Evolutionary conservation across 306 rosid species (phyloP).

Genomic region (Hippophae rhamnoides): DNA sequence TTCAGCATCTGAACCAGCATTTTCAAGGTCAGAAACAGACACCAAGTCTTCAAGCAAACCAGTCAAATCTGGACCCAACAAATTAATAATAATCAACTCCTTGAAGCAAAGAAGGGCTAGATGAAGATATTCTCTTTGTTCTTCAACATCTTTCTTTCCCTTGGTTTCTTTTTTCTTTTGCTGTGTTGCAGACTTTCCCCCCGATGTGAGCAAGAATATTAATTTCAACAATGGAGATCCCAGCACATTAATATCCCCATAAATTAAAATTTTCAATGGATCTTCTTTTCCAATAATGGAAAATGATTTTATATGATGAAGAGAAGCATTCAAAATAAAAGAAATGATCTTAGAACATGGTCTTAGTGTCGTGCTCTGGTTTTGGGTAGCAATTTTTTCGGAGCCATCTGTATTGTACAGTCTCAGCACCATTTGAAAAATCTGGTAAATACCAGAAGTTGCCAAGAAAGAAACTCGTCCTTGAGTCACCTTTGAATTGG

Average conservation of each 20-base stretch:
- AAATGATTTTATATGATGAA: slow-evolving; percentile 22
- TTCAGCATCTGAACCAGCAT: slow-evolving; percentile 8
- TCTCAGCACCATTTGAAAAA: slow-evolving; percentile 21
- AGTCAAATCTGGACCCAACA: slow-evolving; percentile 10
- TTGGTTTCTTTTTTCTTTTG: slow-evolving; percentile 30
- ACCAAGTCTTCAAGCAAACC: slow-evolving; percentile 31
- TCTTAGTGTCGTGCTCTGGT: slow-evolving; percentile 18
- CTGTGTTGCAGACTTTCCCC: slow-evolving; percentile 7
- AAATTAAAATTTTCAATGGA: slow-evolving; percentile 24
- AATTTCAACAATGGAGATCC: slow-evolving; percentile 27
- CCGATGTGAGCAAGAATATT: slow-evolving; percentile 16
- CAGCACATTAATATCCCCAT: slow-evolving; percentile 25
- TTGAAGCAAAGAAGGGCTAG: slow-evolving; percentile 29
- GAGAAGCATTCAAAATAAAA: slow-evolving; percentile 21
- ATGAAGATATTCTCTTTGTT: slow-evolving; percentile 26
- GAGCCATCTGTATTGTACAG: slow-evolving; percentile 14
- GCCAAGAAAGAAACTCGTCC: slow-evolving; percentile 25
- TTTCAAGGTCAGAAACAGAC: slow-evolving; percentile 10
- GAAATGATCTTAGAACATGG: slow-evolving; percentile 17
- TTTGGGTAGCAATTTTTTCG: slow-evolving; percentile 15
- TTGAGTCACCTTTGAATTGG: slow-evolving; percentile 18
- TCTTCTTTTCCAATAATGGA: slow-evolving; percentile 17
- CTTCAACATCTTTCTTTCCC: slow-evolving; percentile 25
- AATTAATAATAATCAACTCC: slow-evolving; percentile 24
- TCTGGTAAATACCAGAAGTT: slow-evolving; percentile 26